Evolutionary conservation across 2,329 filamentous ascomycete genomes (phyloP), one percentile per base, ranked within the genome.

Genomic region (Ophiocordyceps sinensis): DNA sequence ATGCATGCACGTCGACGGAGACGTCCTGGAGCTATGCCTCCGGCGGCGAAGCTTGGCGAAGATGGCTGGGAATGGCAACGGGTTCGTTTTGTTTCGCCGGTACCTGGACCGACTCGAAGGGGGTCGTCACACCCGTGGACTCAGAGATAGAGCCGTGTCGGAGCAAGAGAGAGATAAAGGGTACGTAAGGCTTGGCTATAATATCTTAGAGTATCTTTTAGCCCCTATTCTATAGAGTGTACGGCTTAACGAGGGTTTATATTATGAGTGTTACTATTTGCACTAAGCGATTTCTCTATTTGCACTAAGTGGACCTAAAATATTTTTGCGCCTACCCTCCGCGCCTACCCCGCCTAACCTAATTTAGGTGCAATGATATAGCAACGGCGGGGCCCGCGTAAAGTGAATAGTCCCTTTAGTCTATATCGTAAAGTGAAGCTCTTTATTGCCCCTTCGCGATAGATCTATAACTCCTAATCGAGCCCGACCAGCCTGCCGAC

Each of bases 1-100:
- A 31, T 65, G 64, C 44, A 75, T 76, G 69, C 79, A 85, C 42
- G 65, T 86, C 3, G 68, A 85, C 45, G 82, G 82, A 0, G 78
- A 85, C 49, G 62, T 84, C 30, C 56, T 86, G 35, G 61, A 64
- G 44, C 65, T 69, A 7, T 72, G 77, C 44, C 48, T 78, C 11
- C 60, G 70, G 15, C 60, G 54, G 15, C 62, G 64, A 28, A 57
- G 57, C 1, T 50, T 79, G 17, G 66, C 72, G 49, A 48, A 51
- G 28, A 49, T 75, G 13, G 56, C 70, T 14, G 46, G 42, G 5
- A 51, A 51, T 19, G 55, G 49, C 17, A 53, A 53, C 36, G 56
- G 57, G 15, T 46, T 61, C 4, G 53, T 57, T 23, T 53, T 65
- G 36, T 70, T 80, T 48, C 56, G 56, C 32, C 59, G 68, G 45